Percentiles rank a stretch among this genome's conserved stretches.
Evolutionary conservation across 75 land plant genomes (phyloP).

Genomic region (Pinus tabuliformis): DNA sequence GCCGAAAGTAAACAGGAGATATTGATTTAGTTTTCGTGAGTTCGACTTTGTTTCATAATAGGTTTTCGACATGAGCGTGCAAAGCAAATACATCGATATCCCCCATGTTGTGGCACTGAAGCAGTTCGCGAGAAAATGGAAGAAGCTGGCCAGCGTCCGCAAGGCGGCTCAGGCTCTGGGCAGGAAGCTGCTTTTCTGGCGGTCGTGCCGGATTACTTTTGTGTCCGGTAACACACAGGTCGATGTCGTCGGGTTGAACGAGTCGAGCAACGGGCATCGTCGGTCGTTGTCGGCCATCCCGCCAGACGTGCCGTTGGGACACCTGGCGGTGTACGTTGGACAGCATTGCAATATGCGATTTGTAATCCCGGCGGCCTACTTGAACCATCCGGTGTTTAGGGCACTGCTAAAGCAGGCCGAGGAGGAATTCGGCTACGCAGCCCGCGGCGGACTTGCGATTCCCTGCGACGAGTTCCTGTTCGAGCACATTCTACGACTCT

Average conservation of each 20-base stretch:
- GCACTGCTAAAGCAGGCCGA: constrained; percentile 26
- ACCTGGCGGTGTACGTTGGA: constrained; percentile 49
- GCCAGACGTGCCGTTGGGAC: constrained; percentile 21
- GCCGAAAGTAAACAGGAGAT: too few relatives aligned
- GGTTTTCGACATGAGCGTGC: not conserved
- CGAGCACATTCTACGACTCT: constrained; percentile 21
- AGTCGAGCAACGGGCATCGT: too few relatives aligned
- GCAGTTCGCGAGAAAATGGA: constrained; percentile 53
- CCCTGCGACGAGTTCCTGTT: constrained; percentile 39
- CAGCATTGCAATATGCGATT: constrained; percentile 15
- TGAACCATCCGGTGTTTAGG: constrained; percentile 40
- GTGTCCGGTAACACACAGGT: too few relatives aligned
- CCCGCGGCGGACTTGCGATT: constrained; percentile 31
- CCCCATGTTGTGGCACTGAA: constrained; percentile 31
- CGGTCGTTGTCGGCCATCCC: too few relatives aligned
- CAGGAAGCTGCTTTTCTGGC: too few relatives aligned
- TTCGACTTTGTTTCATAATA: too few relatives aligned
- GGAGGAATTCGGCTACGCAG: constrained; percentile 39
- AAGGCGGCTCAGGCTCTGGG: not conserved
- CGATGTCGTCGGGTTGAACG: too few relatives aligned
- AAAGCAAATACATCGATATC: constrained; percentile 11
- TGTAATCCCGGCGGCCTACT: constrained; percentile 24
- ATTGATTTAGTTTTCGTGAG: too few relatives aligned
- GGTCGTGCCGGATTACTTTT: too few relatives aligned
- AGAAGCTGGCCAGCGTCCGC: constrained; percentile 26